Percentiles rank a stretch among this genome's conserved stretches.
Conservation (phyloP, 139 green algal species). For the Micromonas pusilla region DNA sequence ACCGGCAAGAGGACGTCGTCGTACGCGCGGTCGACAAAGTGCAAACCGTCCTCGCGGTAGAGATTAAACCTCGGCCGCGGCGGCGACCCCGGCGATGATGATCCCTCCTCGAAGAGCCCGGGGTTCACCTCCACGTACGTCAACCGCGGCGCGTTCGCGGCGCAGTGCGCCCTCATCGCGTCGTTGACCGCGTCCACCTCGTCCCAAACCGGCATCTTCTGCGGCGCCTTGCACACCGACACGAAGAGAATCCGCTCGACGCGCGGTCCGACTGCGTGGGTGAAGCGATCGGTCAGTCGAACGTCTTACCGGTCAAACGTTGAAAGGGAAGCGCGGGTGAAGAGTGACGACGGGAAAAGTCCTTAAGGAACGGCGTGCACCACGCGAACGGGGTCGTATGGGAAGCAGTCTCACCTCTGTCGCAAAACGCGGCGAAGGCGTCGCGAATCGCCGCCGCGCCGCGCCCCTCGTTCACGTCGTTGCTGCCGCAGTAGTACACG, state of each 20-base stretch:
- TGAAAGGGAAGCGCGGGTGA: too few relatives aligned
- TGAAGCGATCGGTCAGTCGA: too few relatives aligned
- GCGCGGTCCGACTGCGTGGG: too few relatives aligned
- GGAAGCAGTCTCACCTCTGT: too few relatives aligned
- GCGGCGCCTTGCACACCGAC: not conserved
- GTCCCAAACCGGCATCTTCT: not conserved
- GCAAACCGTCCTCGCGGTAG: slow-evolving; percentile 2
- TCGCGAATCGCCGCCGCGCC: not conserved
- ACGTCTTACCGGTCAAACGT: too few relatives aligned
- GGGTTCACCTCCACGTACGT: slow-evolving; percentile 1
- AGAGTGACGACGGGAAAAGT: too few relatives aligned
- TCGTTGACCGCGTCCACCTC: not conserved
- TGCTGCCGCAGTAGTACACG: slow-evolving; percentile 29
- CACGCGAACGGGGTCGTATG: too few relatives aligned
- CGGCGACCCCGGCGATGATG: too few relatives aligned
- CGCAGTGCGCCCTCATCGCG: not conserved
- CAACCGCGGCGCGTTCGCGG: not conserved
- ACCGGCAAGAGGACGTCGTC: not conserved
- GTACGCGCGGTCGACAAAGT: not conserved
- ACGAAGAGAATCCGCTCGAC: not conserved
- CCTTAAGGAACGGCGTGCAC: too few relatives aligned
- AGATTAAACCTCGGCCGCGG: not conserved
- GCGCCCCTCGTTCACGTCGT: slow-evolving; percentile 14
- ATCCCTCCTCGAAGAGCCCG: not conserved
- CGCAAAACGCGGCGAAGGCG: slow-evolving; percentile 13